Evolutionary conservation across 164 flowering plant species (phyloP).

Genomic region (Piper longum): DNA sequence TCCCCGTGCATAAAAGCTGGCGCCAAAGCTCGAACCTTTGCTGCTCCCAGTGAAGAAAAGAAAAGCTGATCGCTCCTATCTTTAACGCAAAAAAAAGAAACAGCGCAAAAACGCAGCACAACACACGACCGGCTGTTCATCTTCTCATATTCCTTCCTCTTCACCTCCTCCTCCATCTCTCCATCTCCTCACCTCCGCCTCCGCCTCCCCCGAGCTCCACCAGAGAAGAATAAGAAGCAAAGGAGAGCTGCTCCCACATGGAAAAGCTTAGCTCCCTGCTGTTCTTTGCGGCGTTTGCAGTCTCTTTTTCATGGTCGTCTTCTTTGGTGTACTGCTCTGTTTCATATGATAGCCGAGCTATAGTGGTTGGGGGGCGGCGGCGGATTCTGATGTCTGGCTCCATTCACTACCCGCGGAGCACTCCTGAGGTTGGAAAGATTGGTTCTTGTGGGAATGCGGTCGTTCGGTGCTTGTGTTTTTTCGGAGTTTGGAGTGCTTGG

Average conservation of each 20-base stretch:
- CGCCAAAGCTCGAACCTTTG: background rate
- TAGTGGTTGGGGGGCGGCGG: slow-evolving; percentile 53
- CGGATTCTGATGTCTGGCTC: slow-evolving; percentile 80
- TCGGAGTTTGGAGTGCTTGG: background rate
- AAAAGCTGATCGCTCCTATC: background rate
- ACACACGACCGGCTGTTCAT: slow-evolving; percentile 5
- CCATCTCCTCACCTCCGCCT: background rate
- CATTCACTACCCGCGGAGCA: slow-evolving; percentile 88
- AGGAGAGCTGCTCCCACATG: background rate
- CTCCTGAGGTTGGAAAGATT: slow-evolving; percentile 52
- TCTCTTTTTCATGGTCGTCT: slow-evolving; percentile 6
- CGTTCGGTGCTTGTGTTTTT: slow-evolving; percentile 10
- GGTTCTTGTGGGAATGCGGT: slow-evolving; percentile 9
- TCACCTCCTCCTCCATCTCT: background rate
- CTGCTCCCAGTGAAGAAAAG: background rate
- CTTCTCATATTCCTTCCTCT: background rate
- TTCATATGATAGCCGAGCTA: slow-evolving; percentile 52
- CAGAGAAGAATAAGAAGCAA: background rate
- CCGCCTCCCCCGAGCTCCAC: slow-evolving; percentile 1
- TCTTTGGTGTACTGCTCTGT: slow-evolving; percentile 38
- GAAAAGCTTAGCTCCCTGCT: slow-evolving; percentile 1
- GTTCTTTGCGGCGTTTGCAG: background rate
- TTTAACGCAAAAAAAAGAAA: background rate
- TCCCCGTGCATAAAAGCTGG: background rate
- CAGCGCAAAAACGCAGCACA: background rate